Evolutionary conservation across 805 yeast species (phyloP).

Genomic region (Trichomonascus vanleenenianus): DNA sequence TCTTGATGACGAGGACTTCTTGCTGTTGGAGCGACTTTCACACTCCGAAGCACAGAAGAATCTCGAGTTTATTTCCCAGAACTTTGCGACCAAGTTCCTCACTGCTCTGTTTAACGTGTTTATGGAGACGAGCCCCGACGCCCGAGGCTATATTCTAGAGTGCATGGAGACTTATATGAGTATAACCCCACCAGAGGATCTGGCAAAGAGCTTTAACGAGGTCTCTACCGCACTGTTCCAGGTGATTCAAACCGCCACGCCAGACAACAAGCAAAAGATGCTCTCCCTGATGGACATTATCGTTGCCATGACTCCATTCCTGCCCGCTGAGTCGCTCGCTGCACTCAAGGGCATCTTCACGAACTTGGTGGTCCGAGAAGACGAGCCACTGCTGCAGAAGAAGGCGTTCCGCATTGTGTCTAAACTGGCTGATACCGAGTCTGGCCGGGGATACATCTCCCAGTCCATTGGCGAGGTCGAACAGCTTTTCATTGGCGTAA

Average conservation of each 20-base stretch:
- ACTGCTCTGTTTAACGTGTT: conserved; percentile 89
- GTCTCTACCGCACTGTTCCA: conserved; percentile 68
- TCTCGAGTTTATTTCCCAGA: conserved; percentile 50
- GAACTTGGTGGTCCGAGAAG: conserved; percentile 45
- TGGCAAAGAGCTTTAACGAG: conserved; percentile 72
- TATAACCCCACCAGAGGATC: conserved; percentile 58
- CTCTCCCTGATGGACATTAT: conserved; percentile 88
- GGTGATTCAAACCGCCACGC: conserved; percentile 21
- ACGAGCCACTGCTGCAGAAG: conserved; percentile 71
- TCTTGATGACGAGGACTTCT: conserved; percentile 47
- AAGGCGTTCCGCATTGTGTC: conserved; percentile 69
- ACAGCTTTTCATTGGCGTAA: conserved; percentile 42
- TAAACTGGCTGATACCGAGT: conserved; percentile 59
- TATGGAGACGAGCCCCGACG: conserved; percentile 77
- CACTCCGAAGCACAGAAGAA: conserved; percentile 46
- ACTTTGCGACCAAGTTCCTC: conserved; percentile 58
- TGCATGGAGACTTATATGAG: conserved; percentile 75
- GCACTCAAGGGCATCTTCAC: conserved; percentile 76
- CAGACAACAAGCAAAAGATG: conserved; percentile 36
- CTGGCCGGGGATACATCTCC: conserved; percentile 49
- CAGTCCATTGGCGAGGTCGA: conserved; percentile 52
- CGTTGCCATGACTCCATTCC: conserved; percentile 78
- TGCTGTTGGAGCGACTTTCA: conserved; percentile 57
- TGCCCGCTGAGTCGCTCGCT: conserved; percentile 61
- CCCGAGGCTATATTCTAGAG: conserved; percentile 78